Evolutionary conservation across 208 protist genomes (phyloP).

Genomic region (Wallacemonas sp.): DNA sequence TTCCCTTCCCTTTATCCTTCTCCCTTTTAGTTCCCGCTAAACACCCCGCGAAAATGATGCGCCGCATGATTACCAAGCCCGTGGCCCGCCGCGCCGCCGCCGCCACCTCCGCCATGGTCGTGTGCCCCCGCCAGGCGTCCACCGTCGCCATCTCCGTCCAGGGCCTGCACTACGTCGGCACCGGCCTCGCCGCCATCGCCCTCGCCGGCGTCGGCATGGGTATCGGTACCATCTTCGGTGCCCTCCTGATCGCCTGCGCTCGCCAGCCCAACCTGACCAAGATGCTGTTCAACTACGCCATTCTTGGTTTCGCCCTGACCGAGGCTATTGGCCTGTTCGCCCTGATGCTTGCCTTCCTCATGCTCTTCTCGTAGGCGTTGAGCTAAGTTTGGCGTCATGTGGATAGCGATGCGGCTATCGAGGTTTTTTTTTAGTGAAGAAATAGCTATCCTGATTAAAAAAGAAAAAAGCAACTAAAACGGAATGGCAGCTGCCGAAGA

Average conservation of each 20-base stretch:
- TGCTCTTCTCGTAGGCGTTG: constrained; percentile 79
- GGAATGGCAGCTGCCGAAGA: no score
- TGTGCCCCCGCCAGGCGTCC: constrained; percentile 46
- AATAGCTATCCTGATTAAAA: no score
- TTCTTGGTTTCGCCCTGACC: constrained; percentile 84
- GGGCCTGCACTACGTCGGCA: constrained; percentile 78
- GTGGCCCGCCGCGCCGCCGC: constrained; percentile 27
- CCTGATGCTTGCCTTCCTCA: constrained; percentile 86
- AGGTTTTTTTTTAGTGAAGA: background rate
- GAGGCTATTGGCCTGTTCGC: constrained; percentile 88
- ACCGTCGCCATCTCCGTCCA: constrained; percentile 76
- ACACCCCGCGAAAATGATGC: constrained; percentile 38
- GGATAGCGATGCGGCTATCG: background rate
- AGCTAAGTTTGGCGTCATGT: background rate
- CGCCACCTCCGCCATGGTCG: constrained; percentile 37
- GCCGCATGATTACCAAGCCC: constrained; percentile 41
- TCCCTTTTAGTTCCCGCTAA: constrained; percentile 8
- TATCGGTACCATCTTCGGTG: constrained; percentile 73
- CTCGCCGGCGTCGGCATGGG: constrained; percentile 70
- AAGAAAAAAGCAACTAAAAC: background rate
- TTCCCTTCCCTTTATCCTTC: background rate
- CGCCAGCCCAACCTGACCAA: constrained; percentile 81
- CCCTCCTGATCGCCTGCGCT: constrained; percentile 67
- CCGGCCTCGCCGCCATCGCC: constrained; percentile 75
- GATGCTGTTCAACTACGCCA: constrained; percentile 83